A percentile compares a stretch with the other conserved stretches of the same genome.
phyloP scores from a whole-genome alignment of 2,329 filamentous ascomycete species.

The Aspergillus fijiensis region DNA sequence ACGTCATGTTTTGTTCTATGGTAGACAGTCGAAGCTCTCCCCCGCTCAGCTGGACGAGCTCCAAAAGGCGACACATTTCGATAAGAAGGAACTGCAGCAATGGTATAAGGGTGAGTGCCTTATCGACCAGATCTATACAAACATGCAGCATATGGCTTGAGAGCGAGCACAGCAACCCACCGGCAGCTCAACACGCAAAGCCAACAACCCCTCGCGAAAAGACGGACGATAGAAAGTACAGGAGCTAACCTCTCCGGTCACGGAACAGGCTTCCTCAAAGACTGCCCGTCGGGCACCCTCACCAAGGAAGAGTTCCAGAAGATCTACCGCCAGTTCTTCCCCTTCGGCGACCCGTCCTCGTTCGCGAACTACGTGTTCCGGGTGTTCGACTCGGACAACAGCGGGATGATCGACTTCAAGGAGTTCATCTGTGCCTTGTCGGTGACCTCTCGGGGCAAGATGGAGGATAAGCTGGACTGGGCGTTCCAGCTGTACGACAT shows the following conservation, averaged over 20 bases:
- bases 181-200: neutral
- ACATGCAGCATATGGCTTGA: no score
- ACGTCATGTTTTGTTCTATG: neutral
- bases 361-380: constrained; percentile 99
- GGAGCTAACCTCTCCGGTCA: neutral
- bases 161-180: neutral
- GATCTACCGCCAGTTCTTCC: constrained; percentile 99
- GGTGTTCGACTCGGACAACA: constrained; percentile 97
- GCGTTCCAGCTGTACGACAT: constrained; percentile 99
- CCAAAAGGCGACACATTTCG: constrained; percentile 95
- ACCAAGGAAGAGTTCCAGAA: constrained; percentile 99
- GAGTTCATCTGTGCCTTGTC: constrained; percentile 98
- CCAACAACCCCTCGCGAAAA: no score
- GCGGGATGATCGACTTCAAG: constrained; percentile 97
- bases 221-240: no score
- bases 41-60: constrained; percentile 93
- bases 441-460: constrained; percentile 94
- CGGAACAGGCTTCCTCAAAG: constrained; percentile 83
- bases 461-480: constrained; percentile 99
- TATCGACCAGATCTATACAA: no score
- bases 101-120: constrained; percentile 89
- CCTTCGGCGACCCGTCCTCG: constrained; percentile 92
- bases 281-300: constrained; percentile 94
- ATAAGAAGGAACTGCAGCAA: constrained; percentile 99
- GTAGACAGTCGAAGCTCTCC: constrained; percentile 95